Percentiles rank a stretch among this genome's conserved stretches.
phyloP scores from a whole-genome alignment of 768 basidiomycete genomes.

The Leccinum aurantiacum region DNA sequence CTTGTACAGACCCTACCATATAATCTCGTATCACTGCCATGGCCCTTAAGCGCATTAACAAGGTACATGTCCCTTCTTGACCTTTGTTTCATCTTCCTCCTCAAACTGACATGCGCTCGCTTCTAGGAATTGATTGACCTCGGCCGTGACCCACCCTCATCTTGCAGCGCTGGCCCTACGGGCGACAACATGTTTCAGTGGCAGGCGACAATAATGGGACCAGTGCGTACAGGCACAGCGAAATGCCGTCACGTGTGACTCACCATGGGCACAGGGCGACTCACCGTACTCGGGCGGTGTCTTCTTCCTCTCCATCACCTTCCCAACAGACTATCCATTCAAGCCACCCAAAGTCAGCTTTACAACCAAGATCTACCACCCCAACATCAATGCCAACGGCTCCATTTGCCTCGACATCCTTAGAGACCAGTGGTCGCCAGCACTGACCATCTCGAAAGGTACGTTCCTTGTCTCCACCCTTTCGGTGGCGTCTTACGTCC shows the following conservation, averaged over 20 bases:
- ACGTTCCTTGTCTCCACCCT: background rate
- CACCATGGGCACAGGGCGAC: constrained; percentile 64
- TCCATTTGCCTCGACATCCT: constrained; percentile 98
- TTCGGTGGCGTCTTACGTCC: background rate
- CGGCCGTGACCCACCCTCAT: constrained; percentile 98
- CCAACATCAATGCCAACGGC: constrained; percentile 99
- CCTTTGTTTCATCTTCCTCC: background rate
- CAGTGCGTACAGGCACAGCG: constrained; percentile 54
- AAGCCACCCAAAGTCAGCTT: constrained; percentile 99
- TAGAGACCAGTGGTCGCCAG: constrained; percentile 98
- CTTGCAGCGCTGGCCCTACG: constrained; percentile 97
- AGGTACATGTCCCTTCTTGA: constrained; percentile 49
- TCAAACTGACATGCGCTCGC: constrained; percentile 2
- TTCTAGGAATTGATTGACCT: constrained; percentile 96
- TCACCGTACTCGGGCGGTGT: constrained; percentile 99
- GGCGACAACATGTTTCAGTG: constrained; percentile 99
- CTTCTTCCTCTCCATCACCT: constrained; percentile 94
- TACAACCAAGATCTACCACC: constrained; percentile 99
- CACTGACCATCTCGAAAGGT: constrained; percentile 99
- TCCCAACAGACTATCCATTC: constrained; percentile 99
- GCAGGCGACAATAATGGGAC: constrained; percentile 99
- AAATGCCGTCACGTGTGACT: constrained; percentile 21
- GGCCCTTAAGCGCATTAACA: constrained; percentile 99
- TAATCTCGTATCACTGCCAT: constrained; percentile 41
- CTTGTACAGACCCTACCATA: constrained; percentile 17